Evolutionary conservation across 1,139 yeast species (phyloP).

Genomic region (Pichia sp.): DNA sequence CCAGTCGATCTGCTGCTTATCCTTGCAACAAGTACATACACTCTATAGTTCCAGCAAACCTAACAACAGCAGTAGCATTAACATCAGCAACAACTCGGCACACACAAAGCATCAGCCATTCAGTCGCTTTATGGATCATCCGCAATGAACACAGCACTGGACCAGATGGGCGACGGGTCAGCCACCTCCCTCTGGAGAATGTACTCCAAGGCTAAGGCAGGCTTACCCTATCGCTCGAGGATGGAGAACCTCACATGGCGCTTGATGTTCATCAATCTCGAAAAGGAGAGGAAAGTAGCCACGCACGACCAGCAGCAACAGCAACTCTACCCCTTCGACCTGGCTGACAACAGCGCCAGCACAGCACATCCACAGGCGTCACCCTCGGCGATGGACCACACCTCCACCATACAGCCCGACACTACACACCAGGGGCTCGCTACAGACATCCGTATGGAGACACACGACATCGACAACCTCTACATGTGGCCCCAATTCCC

Average conservation of each 20-base stretch:
- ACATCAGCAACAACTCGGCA: too few species aligned
- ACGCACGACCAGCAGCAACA: neutral
- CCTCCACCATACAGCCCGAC: neutral
- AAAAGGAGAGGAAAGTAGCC: constrained; percentile 22
- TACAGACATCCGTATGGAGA: neutral
- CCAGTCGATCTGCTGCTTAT: too few species aligned
- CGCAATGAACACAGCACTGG: constrained; percentile 12
- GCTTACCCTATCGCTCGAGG: constrained; percentile 69
- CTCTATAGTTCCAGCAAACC: too few species aligned
- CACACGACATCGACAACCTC: constrained; percentile 14
- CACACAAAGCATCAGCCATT: too few species aligned
- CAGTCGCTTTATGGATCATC: too few species aligned
- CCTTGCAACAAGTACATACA: too few species aligned
- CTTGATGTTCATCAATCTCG: constrained; percentile 62
- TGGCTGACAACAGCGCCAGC: neutral
- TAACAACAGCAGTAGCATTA: too few species aligned
- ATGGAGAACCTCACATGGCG: constrained; percentile 87
- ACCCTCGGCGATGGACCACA: too few species aligned
- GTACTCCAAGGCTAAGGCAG: constrained; percentile 72
- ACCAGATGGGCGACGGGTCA: constrained; percentile 32
- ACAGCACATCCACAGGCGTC: neutral
- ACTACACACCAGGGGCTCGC: neutral
- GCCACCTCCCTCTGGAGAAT: constrained; percentile 74
- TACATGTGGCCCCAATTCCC: constrained; percentile 34
- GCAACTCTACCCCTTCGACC: neutral